Conservation (phyloP, 2,329 filamentous ascomycete species). For the Cladorrhinum sp. region DNA sequence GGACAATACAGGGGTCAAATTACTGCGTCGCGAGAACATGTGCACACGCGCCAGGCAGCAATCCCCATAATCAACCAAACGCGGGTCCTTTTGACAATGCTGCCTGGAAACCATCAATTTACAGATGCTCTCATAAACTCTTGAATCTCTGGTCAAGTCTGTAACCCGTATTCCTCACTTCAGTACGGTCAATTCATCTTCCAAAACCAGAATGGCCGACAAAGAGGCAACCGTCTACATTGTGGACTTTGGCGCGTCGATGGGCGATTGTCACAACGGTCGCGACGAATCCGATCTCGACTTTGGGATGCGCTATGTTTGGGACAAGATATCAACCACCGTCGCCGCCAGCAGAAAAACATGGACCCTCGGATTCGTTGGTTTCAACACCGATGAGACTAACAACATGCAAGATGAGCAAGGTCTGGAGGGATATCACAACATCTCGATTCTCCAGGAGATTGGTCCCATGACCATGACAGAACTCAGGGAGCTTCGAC, state of each 20-base stretch:
- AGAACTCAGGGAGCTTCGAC: constrained; percentile 63
- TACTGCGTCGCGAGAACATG: constrained; percentile 24
- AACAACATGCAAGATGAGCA: constrained; percentile 62
- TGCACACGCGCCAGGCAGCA: constrained; percentile 25
- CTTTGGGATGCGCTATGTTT: constrained; percentile 86
- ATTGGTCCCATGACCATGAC: constrained; percentile 60
- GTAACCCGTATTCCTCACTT: background rate
- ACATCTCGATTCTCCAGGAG: constrained; percentile 78
- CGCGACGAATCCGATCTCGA: constrained; percentile 78
- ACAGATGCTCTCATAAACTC: background rate
- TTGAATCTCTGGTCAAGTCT: background rate
- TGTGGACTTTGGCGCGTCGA: constrained; percentile 82
- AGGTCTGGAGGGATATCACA: constrained; percentile 69
- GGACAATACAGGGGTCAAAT: constrained; percentile 11
- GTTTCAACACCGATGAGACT: constrained; percentile 76
- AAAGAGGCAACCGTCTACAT: constrained; percentile 95
- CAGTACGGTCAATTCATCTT: constrained; percentile 1
- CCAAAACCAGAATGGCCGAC: constrained; percentile 72
- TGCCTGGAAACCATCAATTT: constrained; percentile 18
- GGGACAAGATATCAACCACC: constrained; percentile 83
- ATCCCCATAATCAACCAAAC: constrained; percentile 11
- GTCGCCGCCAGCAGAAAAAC: constrained; percentile 69
- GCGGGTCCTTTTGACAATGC: constrained; percentile 17
- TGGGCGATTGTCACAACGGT: constrained; percentile 68
- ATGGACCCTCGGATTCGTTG: constrained; percentile 73